These are phyloP conservation scores for Setaria viridis DNA, from an alignment of 202 grass and related monocot genomes.

Conservation along the genomic window DNA sequence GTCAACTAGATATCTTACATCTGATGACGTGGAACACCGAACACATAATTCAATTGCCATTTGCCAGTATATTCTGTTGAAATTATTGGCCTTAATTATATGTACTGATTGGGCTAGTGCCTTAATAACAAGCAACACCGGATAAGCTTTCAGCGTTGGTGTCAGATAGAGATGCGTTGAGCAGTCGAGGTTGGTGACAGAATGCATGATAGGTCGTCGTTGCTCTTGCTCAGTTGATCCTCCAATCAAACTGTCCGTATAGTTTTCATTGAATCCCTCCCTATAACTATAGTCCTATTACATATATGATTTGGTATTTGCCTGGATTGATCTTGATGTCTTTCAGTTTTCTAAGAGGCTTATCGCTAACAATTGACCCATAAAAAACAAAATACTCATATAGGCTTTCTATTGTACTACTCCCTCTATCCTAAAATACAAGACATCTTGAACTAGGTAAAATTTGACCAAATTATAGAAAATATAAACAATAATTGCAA, in stretches of 20 bases:
- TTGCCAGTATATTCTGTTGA: slow-evolving; percentile 3
- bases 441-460: too few species aligned
- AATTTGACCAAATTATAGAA: too few species aligned
- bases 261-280: not conserved
- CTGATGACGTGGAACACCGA: too few species aligned
- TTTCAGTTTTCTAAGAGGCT: not conserved
- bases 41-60: too few species aligned
- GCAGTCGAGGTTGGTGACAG: not conserved
- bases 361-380: not conserved
- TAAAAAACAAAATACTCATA: too few species aligned
- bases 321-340: not conserved
- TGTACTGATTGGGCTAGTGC: not conserved
- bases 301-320: too few species aligned
- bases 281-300: too few species aligned
- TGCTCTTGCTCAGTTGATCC: not conserved
- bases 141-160: slow-evolving; percentile 41
- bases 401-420: too few species aligned
- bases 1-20: too few species aligned
- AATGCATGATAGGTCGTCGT: not conserved
- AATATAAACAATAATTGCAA: too few species aligned
- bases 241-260: slow-evolving; percentile 11
- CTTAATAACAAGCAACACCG: not conserved
- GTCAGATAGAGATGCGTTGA: not conserved
- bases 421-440: too few species aligned
- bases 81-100: slow-evolving; percentile 48